Base-by-base conservation (phyloP, 1,139 yeast genomes). In the Pichia sp. region DNA sequence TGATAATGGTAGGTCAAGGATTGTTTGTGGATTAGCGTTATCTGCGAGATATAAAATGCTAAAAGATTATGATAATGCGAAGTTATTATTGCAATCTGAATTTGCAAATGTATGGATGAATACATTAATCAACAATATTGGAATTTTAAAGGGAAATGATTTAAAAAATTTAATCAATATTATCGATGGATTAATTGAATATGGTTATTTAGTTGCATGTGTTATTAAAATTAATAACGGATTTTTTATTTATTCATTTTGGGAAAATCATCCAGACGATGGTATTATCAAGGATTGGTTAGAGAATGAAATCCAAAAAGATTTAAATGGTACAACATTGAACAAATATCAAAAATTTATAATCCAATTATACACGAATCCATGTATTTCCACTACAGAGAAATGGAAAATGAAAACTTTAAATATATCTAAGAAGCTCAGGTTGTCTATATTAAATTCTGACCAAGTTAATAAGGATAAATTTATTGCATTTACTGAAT, bases 31-130 rank as follows among this genome's bases (percentile, higher is more conserved):
- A 33, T 46, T 60, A 26, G 46, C 54, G 0, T 30, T 59, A 11
- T 51, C 57, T 2, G 55, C 57, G 10, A 50, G 60, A 11, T 55
- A 51, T 37, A 53, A 52, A 37, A 51, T 53, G 42, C 26, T 58
- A 6, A 51, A 51, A 12, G 47, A 49, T 28, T 45, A 36, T 30
- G 40, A 46, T 9, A 30, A 52, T 35, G 49, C 56, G 0, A 42
- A 49, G 22, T 37, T 30, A 2, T 43, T 57, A 1, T 40, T 57
- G 1, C 40, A 47, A 4, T 40, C 44, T 33, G 40, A 46, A 20
- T 41, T 57, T 22, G 35, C 39, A 4, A 26, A 42, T 6, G 23
- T 39, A 8, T 60, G 61, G 62, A 39, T 59, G 30, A 55, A 56
- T 0, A 39, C 50, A 1, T 45, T 57, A 1, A 37, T 37, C 7